Evolutionary conservation across 805 yeast genomes (phyloP), one percentile per base, ranked within the genome.

Genomic region (Pichia pseudocactophila): DNA sequence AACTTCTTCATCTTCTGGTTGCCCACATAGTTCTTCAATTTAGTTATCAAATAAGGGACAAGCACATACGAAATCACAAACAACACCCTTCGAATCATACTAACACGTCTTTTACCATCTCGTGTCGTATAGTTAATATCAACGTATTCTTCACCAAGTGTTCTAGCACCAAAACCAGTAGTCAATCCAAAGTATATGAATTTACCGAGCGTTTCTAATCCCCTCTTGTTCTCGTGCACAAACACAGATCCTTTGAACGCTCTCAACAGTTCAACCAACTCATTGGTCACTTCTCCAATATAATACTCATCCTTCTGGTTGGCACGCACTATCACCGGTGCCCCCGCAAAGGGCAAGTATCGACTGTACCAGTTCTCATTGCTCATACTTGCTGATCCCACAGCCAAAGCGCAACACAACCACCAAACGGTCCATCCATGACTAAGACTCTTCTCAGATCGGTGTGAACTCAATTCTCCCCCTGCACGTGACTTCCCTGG

Each of bases 81-180:
- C 4, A 78, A 76, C 2, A 78, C 44, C 42, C 86, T 67, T 25
- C 74, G 65, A 34, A 58, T 44, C 5, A 50, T 11, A 33, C 49
- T 50, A 0, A 84, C 82, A 6, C 82, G 58, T 34, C 63, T 54
- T 16, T 52, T 68, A 0, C 87, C 85, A 30, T 60, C 58, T 39
- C 74, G 63, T 32, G 64, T 66, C 7, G 82, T 86, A 54, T 83
- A 82, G 7, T 77, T 61, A 42, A 86, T 63, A 59, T 90, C 96
- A 12, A 88, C 88, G 61, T 90, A 90, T 62, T 90, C 97, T 57
- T 90, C 97, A 1, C 98, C 98, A 22, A 92, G 63, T 0, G 97
- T 90, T 41, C 90, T 70, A 2, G 84, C 74, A 0, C 90, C 90
- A 5, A 75, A 45, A 12, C 82, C 62, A 0, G 96, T 89, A 0